phyloP scores from a whole-genome alignment of 177 flowering plant genomes.

The Tripterygium wilfordii region DNA sequence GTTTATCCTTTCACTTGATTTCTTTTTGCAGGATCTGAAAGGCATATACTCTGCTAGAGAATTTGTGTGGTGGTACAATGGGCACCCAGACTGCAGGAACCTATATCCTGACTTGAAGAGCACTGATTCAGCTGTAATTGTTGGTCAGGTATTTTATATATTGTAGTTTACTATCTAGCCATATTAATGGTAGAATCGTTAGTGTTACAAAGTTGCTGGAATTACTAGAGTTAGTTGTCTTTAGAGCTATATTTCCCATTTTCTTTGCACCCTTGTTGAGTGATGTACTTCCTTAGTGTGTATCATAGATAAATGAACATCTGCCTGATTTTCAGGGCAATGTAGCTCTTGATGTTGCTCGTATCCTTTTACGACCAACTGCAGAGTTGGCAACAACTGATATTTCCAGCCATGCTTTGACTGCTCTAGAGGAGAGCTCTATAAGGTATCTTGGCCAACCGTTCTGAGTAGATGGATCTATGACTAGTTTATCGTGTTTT shows the following conservation, averaged over 20 bases:
- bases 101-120: conserved; percentile 67
- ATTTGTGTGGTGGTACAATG: conserved; percentile 99
- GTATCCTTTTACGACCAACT: conserved; percentile 76
- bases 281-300: no score
- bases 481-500: background rate
- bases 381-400: conserved; percentile 75
- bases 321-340: conserved; percentile 55
- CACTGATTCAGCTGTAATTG: conserved; percentile 82
- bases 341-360: conserved; percentile 96
- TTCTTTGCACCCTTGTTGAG: no score
- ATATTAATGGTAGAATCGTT: no score
- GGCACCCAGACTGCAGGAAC: conserved; percentile 77
- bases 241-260: no score
- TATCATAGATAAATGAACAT: background rate
- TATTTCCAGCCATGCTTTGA: conserved; percentile 79
- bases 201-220: no score
- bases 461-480: background rate
- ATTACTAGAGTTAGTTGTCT: no score
- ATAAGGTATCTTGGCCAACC: conserved; percentile 55
- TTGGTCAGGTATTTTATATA: conserved; percentile 87
- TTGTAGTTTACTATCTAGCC: no score
- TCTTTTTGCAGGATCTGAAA: conserved; percentile 42
- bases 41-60: conserved; percentile 92
- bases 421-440: conserved; percentile 65
- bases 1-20: background rate